Conservation (phyloP, 345 rosid species). For the Eucalyptus marginata region DNA sequence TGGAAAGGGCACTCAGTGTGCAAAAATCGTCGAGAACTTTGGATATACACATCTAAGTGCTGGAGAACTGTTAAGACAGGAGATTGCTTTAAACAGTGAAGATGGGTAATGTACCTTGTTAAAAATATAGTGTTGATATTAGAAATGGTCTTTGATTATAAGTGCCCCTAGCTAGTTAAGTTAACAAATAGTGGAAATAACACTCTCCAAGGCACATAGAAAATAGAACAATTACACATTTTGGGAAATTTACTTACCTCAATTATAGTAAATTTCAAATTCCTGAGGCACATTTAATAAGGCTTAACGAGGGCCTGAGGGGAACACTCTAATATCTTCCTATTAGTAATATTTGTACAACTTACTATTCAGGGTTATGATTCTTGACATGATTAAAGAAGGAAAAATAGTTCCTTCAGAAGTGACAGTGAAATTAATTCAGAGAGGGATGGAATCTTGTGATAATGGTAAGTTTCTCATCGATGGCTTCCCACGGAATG, state of each 20-base stretch:
- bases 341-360: not conserved
- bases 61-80: constrained; percentile 66
- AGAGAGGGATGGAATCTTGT: constrained; percentile 53
- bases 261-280: not conserved
- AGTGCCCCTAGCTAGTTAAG: not conserved
- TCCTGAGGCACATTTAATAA: not conserved
- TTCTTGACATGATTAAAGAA: constrained; percentile 52
- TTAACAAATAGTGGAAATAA: not conserved
- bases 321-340: not conserved
- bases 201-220: not conserved
- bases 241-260: not conserved
- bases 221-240: not conserved
- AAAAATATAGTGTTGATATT: not conserved
- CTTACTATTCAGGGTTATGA: constrained; percentile 37
- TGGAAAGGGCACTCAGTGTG: constrained; percentile 87
- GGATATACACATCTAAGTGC: constrained; percentile 67
- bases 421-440: constrained; percentile 63
- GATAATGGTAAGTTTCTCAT: constrained; percentile 49
- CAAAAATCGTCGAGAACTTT: constrained; percentile 53
- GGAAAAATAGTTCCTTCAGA: constrained; percentile 88
- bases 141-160: not conserved
- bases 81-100: constrained; percentile 44
- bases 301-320: not conserved
- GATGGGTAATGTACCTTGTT: constrained; percentile 36
- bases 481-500: constrained; percentile 85